Evolutionary conservation across 192 early-diverging fungal species (phyloP).

Genomic region (Coemansia sp.): DNA sequence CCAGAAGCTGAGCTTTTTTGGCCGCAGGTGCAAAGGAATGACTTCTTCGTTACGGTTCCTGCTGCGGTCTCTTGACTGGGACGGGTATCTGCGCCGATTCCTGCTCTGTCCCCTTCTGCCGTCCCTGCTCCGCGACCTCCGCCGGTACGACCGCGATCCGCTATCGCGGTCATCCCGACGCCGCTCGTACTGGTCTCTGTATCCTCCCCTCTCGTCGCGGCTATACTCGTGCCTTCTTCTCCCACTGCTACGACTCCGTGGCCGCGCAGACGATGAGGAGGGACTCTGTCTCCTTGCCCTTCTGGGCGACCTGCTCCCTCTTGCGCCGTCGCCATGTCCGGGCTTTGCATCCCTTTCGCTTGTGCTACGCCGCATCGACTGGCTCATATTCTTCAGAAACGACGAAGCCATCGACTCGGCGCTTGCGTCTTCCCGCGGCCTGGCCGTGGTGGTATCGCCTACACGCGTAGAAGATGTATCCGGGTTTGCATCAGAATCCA

Average conservation of each 20-base stretch:
- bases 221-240: slow-evolving; percentile 55
- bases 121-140: slow-evolving; percentile 54
- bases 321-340: neutral
- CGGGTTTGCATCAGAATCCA: slow-evolving; percentile 17
- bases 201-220: slow-evolving; percentile 39
- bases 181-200: slow-evolving; percentile 49
- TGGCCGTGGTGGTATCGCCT: slow-evolving; percentile 9
- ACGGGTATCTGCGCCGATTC: slow-evolving; percentile 18
- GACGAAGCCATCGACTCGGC: slow-evolving; percentile 13
- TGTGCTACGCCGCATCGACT: slow-evolving; percentile 12
- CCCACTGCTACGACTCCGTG: slow-evolving; percentile 47
- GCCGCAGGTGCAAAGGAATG: slow-evolving; percentile 75
- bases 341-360: slow-evolving; percentile 2
- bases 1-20: slow-evolving; percentile 85
- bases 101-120: slow-evolving; percentile 25
- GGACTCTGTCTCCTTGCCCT: neutral
- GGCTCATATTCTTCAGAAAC: slow-evolving; percentile 42
- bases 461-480: slow-evolving; percentile 23
- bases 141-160: slow-evolving; percentile 28
- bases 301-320: slow-evolving; percentile 29
- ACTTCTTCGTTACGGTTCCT: slow-evolving; percentile 47
- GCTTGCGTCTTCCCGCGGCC: slow-evolving; percentile 3
- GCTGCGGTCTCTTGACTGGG: slow-evolving; percentile 43
- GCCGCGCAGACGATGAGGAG: neutral
- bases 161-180: slow-evolving; percentile 28